Evolutionary conservation across 805 yeast species (phyloP).

Genomic region (Candida sakaeoensis): DNA sequence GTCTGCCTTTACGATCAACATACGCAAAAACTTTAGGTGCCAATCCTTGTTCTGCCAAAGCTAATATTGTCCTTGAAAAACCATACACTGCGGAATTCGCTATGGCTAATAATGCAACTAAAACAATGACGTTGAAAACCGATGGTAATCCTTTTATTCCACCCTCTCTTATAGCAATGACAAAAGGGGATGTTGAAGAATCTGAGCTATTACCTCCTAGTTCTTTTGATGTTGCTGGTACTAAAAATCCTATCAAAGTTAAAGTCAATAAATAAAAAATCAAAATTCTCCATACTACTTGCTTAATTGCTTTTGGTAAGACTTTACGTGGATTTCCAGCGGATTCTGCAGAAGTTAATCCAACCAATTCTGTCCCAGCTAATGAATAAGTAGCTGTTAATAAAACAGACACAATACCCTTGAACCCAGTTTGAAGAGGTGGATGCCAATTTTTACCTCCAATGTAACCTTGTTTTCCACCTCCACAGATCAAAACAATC

Average conservation of each 20-base stretch:
- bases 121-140: slow-evolving; percentile 39
- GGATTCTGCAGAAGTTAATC: slow-evolving; percentile 37
- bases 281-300: slow-evolving; percentile 40
- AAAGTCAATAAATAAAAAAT: slow-evolving; percentile 39
- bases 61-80: slow-evolving; percentile 37
- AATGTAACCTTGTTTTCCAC: slow-evolving; percentile 36
- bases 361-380: slow-evolving; percentile 42
- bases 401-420: slow-evolving; percentile 36
- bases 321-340: slow-evolving; percentile 35
- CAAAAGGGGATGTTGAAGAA: slow-evolving; percentile 40
- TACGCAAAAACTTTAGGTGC: slow-evolving; percentile 34
- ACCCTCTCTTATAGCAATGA: slow-evolving; percentile 39
- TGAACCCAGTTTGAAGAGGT: slow-evolving; percentile 39
- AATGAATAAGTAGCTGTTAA: slow-evolving; percentile 40
- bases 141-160: slow-evolving; percentile 41
- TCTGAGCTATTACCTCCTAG: slow-evolving; percentile 24
- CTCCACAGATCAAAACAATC: slow-evolving; percentile 38
- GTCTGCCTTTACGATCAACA: slow-evolving; percentile 39
- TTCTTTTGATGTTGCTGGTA: slow-evolving; percentile 25
- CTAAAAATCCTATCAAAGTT: slow-evolving; percentile 38
- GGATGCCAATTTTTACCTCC: slow-evolving; percentile 36
- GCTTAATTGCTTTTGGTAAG: slow-evolving; percentile 40
- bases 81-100: slow-evolving; percentile 44
- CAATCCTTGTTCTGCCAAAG: slow-evolving; percentile 38
- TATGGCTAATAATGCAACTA: slow-evolving; percentile 38